These are phyloP conservation scores for Apiotrichum gamsii DNA, from an alignment of 1,284 basidiomycete genomes.

Conservation along the genomic window DNA sequence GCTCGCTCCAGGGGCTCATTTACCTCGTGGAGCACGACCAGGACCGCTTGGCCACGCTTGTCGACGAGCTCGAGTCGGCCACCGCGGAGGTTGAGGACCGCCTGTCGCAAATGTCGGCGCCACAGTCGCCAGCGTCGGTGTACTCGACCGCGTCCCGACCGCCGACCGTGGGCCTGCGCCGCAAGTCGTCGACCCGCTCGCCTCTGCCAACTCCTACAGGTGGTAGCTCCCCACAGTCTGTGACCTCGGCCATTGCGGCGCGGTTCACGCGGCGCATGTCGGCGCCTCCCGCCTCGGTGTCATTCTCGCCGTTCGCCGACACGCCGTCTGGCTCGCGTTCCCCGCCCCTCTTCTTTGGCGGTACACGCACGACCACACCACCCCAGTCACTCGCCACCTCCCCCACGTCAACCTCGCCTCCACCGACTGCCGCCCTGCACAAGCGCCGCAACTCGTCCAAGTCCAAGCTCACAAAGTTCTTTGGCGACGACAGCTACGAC, in stretches of 20 bases:
- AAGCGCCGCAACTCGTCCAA: conserved; percentile 23
- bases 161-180: too few species aligned
- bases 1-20: conserved; percentile 27
- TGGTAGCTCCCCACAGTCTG: too few species aligned
- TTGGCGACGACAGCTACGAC: conserved; percentile 18
- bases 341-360: neutral
- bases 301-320: neutral
- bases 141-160: neutral
- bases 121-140: neutral
- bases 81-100: too few species aligned
- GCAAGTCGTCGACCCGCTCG: too few species aligned
- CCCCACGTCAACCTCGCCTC: neutral
- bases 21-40: conserved; percentile 32
- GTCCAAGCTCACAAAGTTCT: conserved; percentile 30
- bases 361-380: neutral
- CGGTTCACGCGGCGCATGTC: neutral
- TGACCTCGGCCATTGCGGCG: neutral
- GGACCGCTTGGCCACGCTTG: conserved; percentile 19
- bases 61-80: conserved; percentile 23
- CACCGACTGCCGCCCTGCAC: conserved; percentile 3
- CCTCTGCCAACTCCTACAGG: too few species aligned
- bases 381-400: conserved; percentile 1
- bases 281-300: conserved; percentile 4
- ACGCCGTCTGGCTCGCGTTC: neutral
- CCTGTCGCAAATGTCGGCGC: too few species aligned